phyloP scores from a whole-genome alignment of 2,329 filamentous ascomycete species.

The Pseudogymnoascus sp. region DNA sequence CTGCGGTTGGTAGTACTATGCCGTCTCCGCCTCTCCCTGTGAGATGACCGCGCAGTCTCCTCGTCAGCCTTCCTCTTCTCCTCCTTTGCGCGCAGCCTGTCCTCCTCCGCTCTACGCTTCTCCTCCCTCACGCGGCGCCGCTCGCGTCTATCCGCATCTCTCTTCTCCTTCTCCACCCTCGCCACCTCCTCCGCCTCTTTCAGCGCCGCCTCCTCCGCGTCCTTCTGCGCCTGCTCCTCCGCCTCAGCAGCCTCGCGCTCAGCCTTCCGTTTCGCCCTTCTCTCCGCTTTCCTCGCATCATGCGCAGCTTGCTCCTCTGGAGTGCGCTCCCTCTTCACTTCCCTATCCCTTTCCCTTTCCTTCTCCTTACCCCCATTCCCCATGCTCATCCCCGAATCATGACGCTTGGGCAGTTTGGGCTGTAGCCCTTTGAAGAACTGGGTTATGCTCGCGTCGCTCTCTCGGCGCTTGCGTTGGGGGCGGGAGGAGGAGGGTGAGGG shows the following conservation, averaged over 20 bases:
- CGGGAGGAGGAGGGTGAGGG: no score
- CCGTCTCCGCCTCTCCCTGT: not conserved
- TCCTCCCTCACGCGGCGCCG: not conserved
- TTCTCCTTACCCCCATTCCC: conserved; percentile 20
- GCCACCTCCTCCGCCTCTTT: not conserved
- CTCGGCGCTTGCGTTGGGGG: conserved; percentile 18
- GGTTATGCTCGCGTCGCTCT: conserved; percentile 18
- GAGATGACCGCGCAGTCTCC: not conserved
- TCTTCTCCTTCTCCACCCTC: not conserved
- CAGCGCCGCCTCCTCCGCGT: not conserved
- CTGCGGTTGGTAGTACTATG: not conserved
- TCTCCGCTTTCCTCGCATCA: conserved; percentile 24
- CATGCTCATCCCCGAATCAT: conserved; percentile 25
- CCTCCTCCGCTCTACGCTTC: not conserved
- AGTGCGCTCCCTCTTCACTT: conserved; percentile 18
- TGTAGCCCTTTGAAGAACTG: conserved; percentile 14
- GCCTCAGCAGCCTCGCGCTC: not conserved
- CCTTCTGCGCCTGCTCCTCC: not conserved
- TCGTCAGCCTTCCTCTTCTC: not conserved
- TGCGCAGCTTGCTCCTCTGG: conserved; percentile 27
- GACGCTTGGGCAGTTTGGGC: conserved; percentile 19
- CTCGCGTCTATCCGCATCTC: not conserved
- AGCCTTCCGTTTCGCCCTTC: conserved; percentile 10
- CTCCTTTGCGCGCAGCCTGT: not conserved
- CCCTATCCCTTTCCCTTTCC: not conserved